Evolutionary conservation across 2,329 filamentous ascomycete species (phyloP).

Genomic region (Aspergillaceae sp.): DNA sequence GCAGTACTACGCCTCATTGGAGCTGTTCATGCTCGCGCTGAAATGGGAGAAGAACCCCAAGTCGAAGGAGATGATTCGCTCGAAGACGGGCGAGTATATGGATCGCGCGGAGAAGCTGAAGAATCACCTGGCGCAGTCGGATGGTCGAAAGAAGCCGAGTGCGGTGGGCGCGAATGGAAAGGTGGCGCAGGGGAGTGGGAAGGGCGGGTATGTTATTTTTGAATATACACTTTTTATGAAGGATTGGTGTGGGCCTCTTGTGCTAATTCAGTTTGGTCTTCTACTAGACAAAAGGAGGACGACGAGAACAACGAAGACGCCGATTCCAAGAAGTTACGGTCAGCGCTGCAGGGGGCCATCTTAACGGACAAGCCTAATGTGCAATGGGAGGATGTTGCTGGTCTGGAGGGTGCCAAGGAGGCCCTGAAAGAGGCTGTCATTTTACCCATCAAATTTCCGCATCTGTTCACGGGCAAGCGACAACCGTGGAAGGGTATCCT

Average conservation of each 20-base stretch:
- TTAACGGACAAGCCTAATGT: constrained; percentile 92
- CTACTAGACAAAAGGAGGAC: constrained; percentile 30
- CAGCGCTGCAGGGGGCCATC: constrained; percentile 83
- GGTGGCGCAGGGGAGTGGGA: constrained; percentile 43
- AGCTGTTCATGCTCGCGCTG: constrained; percentile 96
- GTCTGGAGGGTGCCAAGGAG: constrained; percentile 88
- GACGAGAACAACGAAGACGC: constrained; percentile 69
- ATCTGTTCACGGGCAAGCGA: constrained; percentile 89
- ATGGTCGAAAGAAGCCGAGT: constrained; percentile 44
- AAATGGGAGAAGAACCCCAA: constrained; percentile 99
- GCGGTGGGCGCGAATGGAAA: constrained; percentile 46
- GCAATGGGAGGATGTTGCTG: constrained; percentile 96
- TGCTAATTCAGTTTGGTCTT: constrained; percentile 2
- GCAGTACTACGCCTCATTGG: constrained; percentile 87
- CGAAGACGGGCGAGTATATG: constrained; percentile 95
- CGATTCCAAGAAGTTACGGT: constrained; percentile 90
- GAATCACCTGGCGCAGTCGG: constrained; percentile 65
- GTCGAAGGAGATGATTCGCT: constrained; percentile 93
- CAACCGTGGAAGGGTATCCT: constrained; percentile 98
- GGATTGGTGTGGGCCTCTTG: background rate
- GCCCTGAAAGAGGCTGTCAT: constrained; percentile 96
- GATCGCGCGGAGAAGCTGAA: constrained; percentile 98
- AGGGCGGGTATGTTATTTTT: constrained; percentile 42
- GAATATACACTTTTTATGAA: background rate
- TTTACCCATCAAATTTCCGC: constrained; percentile 95